Evolutionary conservation across 371 early-diverging fungal species (phyloP).

Genomic region (Phascolomyces articulosus): DNA sequence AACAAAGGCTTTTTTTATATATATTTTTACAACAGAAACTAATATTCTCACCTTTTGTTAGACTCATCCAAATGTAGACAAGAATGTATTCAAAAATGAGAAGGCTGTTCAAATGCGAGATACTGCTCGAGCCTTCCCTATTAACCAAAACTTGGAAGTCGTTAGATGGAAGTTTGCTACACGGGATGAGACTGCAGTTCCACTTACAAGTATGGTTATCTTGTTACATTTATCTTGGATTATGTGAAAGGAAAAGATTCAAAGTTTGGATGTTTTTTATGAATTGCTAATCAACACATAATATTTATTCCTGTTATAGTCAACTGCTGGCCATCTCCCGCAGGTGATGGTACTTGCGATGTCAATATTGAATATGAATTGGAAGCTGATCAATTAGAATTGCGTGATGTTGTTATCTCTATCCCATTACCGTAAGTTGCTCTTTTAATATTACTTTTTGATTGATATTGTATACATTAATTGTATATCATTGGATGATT

Average conservation of each 20-base stretch:
- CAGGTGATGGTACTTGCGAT: constrained; percentile 85
- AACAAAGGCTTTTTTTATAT: too few species aligned
- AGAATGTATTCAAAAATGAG: constrained; percentile 75
- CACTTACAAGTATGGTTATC: constrained; percentile 72
- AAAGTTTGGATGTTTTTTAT: too few species aligned
- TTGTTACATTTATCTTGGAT: too few species aligned
- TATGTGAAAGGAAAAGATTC: too few species aligned
- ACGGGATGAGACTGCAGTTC: constrained; percentile 81
- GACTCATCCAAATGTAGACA: constrained; percentile 98
- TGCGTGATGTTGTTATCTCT: constrained; percentile 85
- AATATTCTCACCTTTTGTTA: too few species aligned
- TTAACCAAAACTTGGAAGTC: constrained; percentile 82
- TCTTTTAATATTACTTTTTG: background rate
- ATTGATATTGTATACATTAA: too few species aligned
- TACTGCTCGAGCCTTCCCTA: constrained; percentile 81
- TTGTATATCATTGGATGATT: too few species aligned
- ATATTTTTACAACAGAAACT: too few species aligned
- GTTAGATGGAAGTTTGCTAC: constrained; percentile 88
- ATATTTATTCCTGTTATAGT: constrained; percentile 55
- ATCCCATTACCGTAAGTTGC: constrained; percentile 87
- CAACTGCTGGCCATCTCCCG: constrained; percentile 97
- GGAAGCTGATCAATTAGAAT: constrained; percentile 69
- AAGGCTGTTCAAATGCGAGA: constrained; percentile 83
- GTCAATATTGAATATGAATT: constrained; percentile 96
- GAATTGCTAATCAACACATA: background rate